Evolutionary conservation across 495 filamentous ascomycete species (phyloP).

Genomic region (Penicillium alfredii): DNA sequence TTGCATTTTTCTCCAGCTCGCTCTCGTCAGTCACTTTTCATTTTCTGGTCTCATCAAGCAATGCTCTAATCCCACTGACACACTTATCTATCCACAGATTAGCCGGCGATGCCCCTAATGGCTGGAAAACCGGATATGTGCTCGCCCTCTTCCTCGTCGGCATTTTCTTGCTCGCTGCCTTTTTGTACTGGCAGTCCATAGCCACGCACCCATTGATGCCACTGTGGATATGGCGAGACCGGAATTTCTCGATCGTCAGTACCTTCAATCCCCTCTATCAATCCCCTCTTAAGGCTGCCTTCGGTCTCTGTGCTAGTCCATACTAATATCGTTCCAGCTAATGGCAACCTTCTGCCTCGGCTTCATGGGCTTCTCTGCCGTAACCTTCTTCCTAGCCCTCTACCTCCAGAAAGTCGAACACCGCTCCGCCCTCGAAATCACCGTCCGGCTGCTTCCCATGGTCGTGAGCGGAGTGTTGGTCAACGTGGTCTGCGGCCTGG

Average conservation of each 20-base stretch:
- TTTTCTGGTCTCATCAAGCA: background rate
- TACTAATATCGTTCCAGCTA: slow-evolving; percentile 9
- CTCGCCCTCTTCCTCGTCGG: slow-evolving; percentile 58
- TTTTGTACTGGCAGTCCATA: slow-evolving; percentile 57
- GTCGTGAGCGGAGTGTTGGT: slow-evolving; percentile 46
- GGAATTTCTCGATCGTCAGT: slow-evolving; percentile 32
- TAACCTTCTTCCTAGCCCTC: slow-evolving; percentile 33
- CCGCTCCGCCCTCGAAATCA: slow-evolving; percentile 39
- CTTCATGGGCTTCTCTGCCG: slow-evolving; percentile 32
- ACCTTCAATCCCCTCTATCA: too few species aligned
- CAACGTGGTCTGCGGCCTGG: slow-evolving; percentile 49
- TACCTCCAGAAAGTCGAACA: slow-evolving; percentile 42
- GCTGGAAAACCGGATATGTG: slow-evolving; percentile 64
- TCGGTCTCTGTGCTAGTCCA: background rate
- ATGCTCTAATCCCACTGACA: background rate
- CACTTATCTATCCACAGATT: slow-evolving; percentile 32
- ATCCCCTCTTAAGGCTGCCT: too few species aligned
- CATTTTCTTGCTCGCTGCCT: slow-evolving; percentile 49
- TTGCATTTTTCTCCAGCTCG: slow-evolving; percentile 58
- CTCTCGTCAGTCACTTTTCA: slow-evolving; percentile 48
- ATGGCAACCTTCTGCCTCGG: slow-evolving; percentile 31
- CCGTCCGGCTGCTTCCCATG: slow-evolving; percentile 51
- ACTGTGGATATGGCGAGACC: slow-evolving; percentile 34
- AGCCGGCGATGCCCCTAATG: slow-evolving; percentile 48
- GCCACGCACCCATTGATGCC: slow-evolving; percentile 31